These are phyloP conservation scores for Termitomyces sp. DNA, from an alignment of 768 basidiomycete genomes.

Conservation along the genomic window DNA sequence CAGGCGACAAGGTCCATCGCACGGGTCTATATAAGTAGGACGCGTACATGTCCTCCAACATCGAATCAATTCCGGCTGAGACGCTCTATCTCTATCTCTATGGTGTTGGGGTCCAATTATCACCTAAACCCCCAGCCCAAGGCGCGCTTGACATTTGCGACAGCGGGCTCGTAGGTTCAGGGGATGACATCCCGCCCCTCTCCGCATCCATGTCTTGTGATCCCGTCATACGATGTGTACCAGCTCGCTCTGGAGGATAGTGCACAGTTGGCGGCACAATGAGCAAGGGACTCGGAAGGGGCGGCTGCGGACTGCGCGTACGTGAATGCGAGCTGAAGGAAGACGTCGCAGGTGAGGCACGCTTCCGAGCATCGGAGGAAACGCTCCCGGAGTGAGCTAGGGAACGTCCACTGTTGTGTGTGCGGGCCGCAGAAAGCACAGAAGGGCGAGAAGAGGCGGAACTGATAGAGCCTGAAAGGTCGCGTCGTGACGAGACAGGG, in stretches of 20 bases:
- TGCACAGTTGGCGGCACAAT: conserved; percentile 10
- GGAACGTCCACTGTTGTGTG: conserved; percentile 34
- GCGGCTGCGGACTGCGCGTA: conserved; percentile 13
- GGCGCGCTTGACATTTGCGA: conserved; percentile 27
- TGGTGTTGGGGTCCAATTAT: conserved; percentile 32
- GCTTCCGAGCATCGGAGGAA: conserved; percentile 48
- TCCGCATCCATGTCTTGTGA: conserved; percentile 13
- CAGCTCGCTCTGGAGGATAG: conserved; percentile 19
- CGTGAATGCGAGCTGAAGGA: conserved; percentile 36
- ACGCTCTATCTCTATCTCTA: background rate
- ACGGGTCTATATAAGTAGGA: background rate
- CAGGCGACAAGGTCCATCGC: background rate
- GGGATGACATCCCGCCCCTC: conserved; percentile 16
- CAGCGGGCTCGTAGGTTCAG: conserved; percentile 23
- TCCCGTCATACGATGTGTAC: conserved; percentile 12
- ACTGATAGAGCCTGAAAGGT: conserved; percentile 38
- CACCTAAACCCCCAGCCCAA: conserved; percentile 39
- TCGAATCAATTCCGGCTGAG: background rate
- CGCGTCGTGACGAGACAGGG: conserved; percentile 39
- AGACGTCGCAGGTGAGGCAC: conserved; percentile 45
- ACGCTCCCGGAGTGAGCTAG: conserved; percentile 50
- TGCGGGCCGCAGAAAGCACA: conserved; percentile 34
- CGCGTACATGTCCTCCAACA: background rate
- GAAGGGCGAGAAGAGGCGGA: conserved; percentile 58
- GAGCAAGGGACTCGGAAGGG: conserved; percentile 9